phyloP scores from a whole-genome alignment of 2,329 filamentous ascomycete species.

The Emmonsiellopsis sp. region DNA sequence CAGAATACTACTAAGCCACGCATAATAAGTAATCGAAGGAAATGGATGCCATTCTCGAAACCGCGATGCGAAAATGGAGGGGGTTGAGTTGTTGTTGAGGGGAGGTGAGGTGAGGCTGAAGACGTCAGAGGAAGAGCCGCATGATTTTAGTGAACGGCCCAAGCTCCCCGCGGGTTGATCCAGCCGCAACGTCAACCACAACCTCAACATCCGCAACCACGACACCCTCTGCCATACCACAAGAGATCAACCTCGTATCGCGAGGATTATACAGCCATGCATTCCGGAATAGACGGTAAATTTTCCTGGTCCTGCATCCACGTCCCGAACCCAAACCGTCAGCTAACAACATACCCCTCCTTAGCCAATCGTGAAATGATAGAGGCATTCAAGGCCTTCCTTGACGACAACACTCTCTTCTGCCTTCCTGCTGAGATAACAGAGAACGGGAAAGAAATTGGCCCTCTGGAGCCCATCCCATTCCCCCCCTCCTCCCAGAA shows the following conservation, averaged over 20 bases:
- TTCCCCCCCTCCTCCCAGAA: conserved; percentile 23
- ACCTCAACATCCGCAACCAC: background rate
- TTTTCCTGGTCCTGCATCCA: conserved; percentile 1
- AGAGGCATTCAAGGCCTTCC: conserved; percentile 37
- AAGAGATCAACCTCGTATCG: background rate
- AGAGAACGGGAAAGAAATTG: conserved; percentile 32
- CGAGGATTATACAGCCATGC: conserved; percentile 26
- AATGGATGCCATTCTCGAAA: no score
- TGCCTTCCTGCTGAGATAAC: conserved; percentile 35
- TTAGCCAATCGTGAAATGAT: conserved; percentile 28
- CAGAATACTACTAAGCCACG: no score
- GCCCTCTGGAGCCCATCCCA: conserved; percentile 29
- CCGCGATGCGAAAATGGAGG: no score
- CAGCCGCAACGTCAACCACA: no score
- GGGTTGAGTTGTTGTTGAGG: no score
- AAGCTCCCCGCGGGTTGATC: no score
- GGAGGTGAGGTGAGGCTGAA: no score
- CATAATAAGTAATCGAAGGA: no score
- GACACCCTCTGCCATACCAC: background rate
- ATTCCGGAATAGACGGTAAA: conserved; percentile 42
- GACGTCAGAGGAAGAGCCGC: no score
- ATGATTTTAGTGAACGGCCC: no score
- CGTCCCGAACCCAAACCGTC: background rate
- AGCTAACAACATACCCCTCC: conserved; percentile 1
- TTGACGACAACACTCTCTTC: conserved; percentile 28